Conservation (phyloP, 495 filamentous ascomycete species). For the Xylaria acuta region DNA sequence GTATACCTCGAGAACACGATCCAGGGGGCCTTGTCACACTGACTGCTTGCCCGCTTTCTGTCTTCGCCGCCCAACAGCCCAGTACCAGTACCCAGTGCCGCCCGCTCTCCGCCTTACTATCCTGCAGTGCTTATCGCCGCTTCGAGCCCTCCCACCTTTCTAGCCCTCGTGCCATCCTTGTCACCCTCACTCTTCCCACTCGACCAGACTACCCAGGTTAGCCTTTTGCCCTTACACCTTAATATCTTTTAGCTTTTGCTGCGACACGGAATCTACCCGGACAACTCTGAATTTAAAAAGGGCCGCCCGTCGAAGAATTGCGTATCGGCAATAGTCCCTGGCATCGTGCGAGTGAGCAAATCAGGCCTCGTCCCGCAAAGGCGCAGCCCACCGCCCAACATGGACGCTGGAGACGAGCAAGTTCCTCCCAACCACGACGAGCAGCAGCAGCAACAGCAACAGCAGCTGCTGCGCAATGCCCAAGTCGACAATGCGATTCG, state of each 20-base stretch:
- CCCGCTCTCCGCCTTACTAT: slow-evolving; percentile 14
- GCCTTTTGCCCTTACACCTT: neutral
- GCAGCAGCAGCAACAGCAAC: slow-evolving; percentile 37
- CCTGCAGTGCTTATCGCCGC: slow-evolving; percentile 19
- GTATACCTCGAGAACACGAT: neutral
- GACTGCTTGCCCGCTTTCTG: neutral
- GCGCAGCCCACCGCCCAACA: slow-evolving; percentile 39
- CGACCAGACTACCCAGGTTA: neutral
- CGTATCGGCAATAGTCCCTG: neutral
- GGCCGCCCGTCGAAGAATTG: neutral
- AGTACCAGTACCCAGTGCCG: neutral
- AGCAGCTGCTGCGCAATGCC: slow-evolving; percentile 42
- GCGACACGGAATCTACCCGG: neutral
- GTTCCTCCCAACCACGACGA: slow-evolving; percentile 36
- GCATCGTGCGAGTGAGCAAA: slow-evolving; percentile 17
- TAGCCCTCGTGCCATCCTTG: slow-evolving; percentile 23
- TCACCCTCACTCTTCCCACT: slow-evolving; percentile 13
- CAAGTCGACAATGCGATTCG: slow-evolving; percentile 74
- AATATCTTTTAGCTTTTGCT: neutral
- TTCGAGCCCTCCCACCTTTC: slow-evolving; percentile 22
- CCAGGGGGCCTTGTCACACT: neutral
- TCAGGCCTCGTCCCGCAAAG: slow-evolving; percentile 24
- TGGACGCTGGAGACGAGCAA: slow-evolving; percentile 49
- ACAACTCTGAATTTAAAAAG: neutral
- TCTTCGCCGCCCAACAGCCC: neutral